Conservation (phyloP, 2,329 filamentous ascomycete species). For the Penicillium brevicompactum region DNA sequence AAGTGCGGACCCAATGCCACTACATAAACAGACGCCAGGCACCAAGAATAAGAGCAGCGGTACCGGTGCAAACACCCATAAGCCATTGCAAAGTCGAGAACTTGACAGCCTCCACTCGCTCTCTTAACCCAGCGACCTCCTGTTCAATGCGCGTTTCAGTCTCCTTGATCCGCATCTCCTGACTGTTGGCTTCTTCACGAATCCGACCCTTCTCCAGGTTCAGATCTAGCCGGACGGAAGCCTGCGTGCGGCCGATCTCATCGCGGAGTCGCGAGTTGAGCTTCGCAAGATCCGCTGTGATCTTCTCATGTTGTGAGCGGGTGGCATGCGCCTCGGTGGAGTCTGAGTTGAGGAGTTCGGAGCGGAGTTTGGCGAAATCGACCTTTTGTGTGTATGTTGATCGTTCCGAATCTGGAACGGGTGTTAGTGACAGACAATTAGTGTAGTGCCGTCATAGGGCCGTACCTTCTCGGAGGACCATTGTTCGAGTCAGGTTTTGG, state of each 20-base stretch:
- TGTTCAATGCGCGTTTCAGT: constrained; percentile 98
- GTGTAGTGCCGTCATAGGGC: neutral
- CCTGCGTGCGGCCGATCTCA: constrained; percentile 92
- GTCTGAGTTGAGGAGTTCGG: constrained; percentile 88
- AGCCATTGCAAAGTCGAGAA: constrained; percentile 98
- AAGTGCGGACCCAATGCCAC: constrained; percentile 11
- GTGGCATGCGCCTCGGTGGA: constrained; percentile 88
- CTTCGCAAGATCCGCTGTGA: constrained; percentile 94
- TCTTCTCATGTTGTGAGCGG: constrained; percentile 82
- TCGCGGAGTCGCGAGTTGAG: constrained; percentile 85
- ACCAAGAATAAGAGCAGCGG: constrained; percentile 66
- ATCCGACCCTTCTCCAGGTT: constrained; percentile 97
- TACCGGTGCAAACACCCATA: constrained; percentile 74
- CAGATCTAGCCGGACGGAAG: constrained; percentile 85
- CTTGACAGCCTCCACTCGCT: constrained; percentile 95
- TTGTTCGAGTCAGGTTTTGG: constrained; percentile 93
- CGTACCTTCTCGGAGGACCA: constrained; percentile 94
- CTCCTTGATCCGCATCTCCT: constrained; percentile 98
- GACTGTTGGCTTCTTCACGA: constrained; percentile 90
- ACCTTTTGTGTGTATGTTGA: constrained; percentile 79
- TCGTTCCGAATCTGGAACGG: constrained; percentile 47
- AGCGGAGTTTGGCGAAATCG: constrained; percentile 95
- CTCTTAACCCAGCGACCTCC: constrained; percentile 85
- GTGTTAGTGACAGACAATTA: neutral
- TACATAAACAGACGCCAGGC: constrained; percentile 68